Conservation (phyloP, 192 early-diverging fungal species). For the Rhizophagus clarus region DNA sequence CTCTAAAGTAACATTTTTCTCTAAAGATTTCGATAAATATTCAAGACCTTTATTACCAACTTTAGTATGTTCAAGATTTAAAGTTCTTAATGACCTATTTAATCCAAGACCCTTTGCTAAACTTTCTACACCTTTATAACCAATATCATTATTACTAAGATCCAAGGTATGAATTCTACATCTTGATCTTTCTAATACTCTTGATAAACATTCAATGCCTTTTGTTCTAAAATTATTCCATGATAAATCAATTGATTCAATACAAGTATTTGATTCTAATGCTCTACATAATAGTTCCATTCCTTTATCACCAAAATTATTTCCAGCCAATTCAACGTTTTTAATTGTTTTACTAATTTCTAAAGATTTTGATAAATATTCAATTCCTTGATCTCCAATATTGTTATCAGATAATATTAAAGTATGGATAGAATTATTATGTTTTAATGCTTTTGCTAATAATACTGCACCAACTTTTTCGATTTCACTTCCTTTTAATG, state of each 20-base stretch:
- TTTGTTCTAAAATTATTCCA: constrained; percentile 25
- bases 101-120: constrained; percentile 22
- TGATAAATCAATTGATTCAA: constrained; percentile 24
- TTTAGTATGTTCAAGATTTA: constrained; percentile 22
- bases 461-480: constrained; percentile 32
- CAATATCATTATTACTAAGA: constrained; percentile 29
- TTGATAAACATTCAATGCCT: constrained; percentile 25
- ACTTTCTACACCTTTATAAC: constrained; percentile 27
- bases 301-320: constrained; percentile 29
- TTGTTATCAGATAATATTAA: constrained; percentile 26
- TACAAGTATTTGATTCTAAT: constrained; percentile 5
- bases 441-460: constrained; percentile 30
- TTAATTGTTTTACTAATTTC: constrained; percentile 27
- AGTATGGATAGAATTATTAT: constrained; percentile 30
- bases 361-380: constrained; percentile 28
- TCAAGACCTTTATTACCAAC: constrained; percentile 16
- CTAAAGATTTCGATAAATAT: background rate
- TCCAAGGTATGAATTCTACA: constrained; percentile 21
- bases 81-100: background rate
- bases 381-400: constrained; percentile 34
- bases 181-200: background rate
- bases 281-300: constrained; percentile 29
- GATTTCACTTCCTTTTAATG: constrained; percentile 29
- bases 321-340: constrained; percentile 22
- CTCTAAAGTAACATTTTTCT: constrained; percentile 4